Evolutionary conservation across 2,329 filamentous ascomycete species (phyloP).

Genomic region (Sphaerostilbella broomeana): DNA sequence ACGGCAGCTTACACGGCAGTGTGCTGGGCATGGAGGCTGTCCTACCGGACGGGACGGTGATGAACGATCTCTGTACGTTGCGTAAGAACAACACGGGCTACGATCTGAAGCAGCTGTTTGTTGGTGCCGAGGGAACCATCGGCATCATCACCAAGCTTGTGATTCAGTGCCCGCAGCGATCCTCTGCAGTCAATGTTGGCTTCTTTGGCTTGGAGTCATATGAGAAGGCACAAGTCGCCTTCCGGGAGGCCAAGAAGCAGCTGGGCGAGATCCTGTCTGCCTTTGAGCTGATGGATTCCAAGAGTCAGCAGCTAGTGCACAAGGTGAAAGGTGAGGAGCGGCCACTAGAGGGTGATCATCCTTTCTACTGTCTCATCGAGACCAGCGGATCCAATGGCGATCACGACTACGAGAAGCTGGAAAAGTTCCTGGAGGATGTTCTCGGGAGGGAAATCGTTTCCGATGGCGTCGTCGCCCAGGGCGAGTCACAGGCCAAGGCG

Average conservation of each 20-base stretch:
- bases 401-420: slow-evolving; percentile 88
- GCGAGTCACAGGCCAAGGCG: slow-evolving; percentile 79
- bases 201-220: slow-evolving; percentile 89
- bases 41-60: slow-evolving; percentile 82
- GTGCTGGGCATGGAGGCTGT: slow-evolving; percentile 92
- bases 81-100: slow-evolving; percentile 99
- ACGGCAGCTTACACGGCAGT: slow-evolving; percentile 89
- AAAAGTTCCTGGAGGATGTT: slow-evolving; percentile 83
- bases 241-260: slow-evolving; percentile 80
- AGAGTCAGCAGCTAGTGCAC: slow-evolving; percentile 71
- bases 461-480: slow-evolving; percentile 87
- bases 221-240: slow-evolving; percentile 80
- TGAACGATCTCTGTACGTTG: slow-evolving; percentile 80
- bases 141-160: slow-evolving; percentile 89
- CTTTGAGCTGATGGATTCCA: slow-evolving; percentile 93
- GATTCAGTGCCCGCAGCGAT: slow-evolving; percentile 80
- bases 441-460: slow-evolving; percentile 80
- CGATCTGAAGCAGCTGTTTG: slow-evolving; percentile 93
- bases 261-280: slow-evolving; percentile 93
- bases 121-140: slow-evolving; percentile 90
- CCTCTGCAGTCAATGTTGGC: slow-evolving; percentile 86
- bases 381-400: slow-evolving; percentile 92
- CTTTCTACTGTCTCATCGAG: slow-evolving; percentile 95
- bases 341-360: slow-evolving; percentile 75
- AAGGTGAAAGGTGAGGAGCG: slow-evolving; percentile 68